Base-by-base conservation (phyloP, 2,329 filamentous ascomycete species). In the Diaporthe citrichinensis region DNA sequence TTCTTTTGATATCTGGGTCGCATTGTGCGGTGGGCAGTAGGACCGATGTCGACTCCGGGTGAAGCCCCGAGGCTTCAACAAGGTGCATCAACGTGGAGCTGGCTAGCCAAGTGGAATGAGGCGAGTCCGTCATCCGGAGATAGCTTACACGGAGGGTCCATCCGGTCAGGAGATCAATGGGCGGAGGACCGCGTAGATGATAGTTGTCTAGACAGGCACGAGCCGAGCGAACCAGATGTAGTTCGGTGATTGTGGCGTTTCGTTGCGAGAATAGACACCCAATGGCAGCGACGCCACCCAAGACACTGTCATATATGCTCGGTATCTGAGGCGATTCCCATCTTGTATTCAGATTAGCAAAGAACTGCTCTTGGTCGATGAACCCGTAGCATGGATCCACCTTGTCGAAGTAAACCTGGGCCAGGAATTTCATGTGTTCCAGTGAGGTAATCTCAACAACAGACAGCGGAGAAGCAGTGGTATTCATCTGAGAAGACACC, bases 31-130 rank as follows among this genome's bases (percentile, higher is more conserved):
- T 79, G 0, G 80, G 59, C 1, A 77, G 79, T 3, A 84, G 79
- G 0, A 81, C 77, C 1, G 81, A 80, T 17, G 75, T 78, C 1
- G 80, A 80, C 74, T 88, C 87, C 5, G 81, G 82, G 31, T 89
- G 86, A 2, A 90, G 75, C 0, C 87, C 86, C 1, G 88, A 86
- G 4, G 90, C 88, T 78, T 92, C 90, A 2, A 90, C 83, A 68
- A 91, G 84, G 77, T 92, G 90, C 88, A 92, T 90, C 28, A 90
- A 81, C 1, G 86, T 87, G 76, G 87, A 90, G 77, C 88, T 90
- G 0, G 90, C 88, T 82, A 91, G 88, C 90, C 89, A 91, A 3
- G 88, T 85, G 0, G 85, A 84, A 75, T 92, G 87, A 1, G 89
- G 89, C 3, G 88, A 86, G 3, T 86, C 87, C 0, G 89, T 89